phyloP scores from a whole-genome alignment of 2,329 filamentous ascomycete species.

The Arthrinium puccinioides region DNA sequence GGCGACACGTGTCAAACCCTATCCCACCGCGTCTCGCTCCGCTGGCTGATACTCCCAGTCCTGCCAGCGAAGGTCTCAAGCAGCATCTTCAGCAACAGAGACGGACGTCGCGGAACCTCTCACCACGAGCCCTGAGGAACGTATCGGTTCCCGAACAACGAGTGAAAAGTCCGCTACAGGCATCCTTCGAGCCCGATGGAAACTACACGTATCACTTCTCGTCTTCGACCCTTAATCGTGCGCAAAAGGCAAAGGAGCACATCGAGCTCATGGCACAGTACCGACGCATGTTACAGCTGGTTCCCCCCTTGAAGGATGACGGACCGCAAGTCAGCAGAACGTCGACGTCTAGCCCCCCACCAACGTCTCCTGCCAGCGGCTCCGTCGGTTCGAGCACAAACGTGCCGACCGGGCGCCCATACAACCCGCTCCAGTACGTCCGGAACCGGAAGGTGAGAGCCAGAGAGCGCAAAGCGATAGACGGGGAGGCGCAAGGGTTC shows the following conservation, averaged over 20 bases:
- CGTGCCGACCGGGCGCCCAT: slow-evolving; percentile 55
- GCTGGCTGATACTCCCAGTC: slow-evolving; percentile 32
- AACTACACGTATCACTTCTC: slow-evolving; percentile 63
- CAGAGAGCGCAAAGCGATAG: slow-evolving; percentile 66
- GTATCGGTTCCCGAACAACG: slow-evolving; percentile 32
- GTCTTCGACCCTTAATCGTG: slow-evolving; percentile 70
- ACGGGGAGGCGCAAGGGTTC: slow-evolving; percentile 72
- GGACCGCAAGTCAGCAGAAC: slow-evolving; percentile 22
- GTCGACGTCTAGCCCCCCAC: slow-evolving; percentile 33
- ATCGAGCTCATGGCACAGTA: slow-evolving; percentile 85
- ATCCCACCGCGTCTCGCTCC: slow-evolving; percentile 44
- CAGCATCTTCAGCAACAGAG: slow-evolving; percentile 69
- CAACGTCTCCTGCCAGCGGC: slow-evolving; percentile 28
- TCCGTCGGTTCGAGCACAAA: slow-evolving; percentile 20
- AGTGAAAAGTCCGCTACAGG: slow-evolving; percentile 37
- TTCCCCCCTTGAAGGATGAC: slow-evolving; percentile 63
- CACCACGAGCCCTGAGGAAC: slow-evolving; percentile 43
- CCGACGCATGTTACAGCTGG: slow-evolving; percentile 65
- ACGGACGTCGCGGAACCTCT: slow-evolving; percentile 52
- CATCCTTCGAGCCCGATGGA: slow-evolving; percentile 39
- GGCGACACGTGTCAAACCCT: slow-evolving; percentile 45
- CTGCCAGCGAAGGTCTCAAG: slow-evolving; percentile 50
- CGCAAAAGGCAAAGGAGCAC: slow-evolving; percentile 76
- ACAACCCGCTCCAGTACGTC: slow-evolving; percentile 90
- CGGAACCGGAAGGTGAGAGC: slow-evolving; percentile 82